Conservation (phyloP, 768 basidiomycete species). For the Hypholoma fasciculare region DNA sequence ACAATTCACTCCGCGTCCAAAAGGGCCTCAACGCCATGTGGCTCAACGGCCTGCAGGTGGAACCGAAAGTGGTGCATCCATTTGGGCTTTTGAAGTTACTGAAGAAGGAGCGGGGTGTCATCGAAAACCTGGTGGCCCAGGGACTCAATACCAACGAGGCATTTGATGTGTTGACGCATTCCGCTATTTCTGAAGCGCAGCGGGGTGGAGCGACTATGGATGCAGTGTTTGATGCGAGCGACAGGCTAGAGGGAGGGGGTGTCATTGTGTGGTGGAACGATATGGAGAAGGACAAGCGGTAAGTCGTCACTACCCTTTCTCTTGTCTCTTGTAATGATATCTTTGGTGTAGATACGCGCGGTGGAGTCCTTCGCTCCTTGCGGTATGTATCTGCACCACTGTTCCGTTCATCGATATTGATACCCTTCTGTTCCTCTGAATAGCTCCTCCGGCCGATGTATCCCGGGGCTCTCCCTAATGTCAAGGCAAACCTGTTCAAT, state of each 20-base stretch:
- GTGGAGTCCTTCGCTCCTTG: constrained; percentile 51
- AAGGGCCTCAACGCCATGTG: constrained; percentile 63
- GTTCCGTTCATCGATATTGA: not conserved
- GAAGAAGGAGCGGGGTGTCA: constrained; percentile 66
- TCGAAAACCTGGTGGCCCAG: constrained; percentile 57
- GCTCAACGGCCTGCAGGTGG: constrained; percentile 75
- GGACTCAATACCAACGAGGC: constrained; percentile 68
- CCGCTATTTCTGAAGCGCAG: constrained; percentile 51
- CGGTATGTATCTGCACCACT: constrained; percentile 34
- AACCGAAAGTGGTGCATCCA: constrained; percentile 65
- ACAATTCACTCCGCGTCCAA: constrained; percentile 55
- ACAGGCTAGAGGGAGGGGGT: constrained; percentile 74
- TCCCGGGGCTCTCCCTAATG: constrained; percentile 75
- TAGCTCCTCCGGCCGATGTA: constrained; percentile 78
- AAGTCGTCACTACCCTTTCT: constrained; percentile 22
- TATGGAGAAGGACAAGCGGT: constrained; percentile 79
- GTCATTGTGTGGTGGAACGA: constrained; percentile 91
- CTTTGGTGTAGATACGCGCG: constrained; percentile 42
- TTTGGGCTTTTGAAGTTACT: constrained; percentile 73
- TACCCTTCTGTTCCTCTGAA: not conserved
- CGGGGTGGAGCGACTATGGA: constrained; percentile 52
- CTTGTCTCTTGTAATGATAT: not conserved
- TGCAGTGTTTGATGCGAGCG: constrained; percentile 90
- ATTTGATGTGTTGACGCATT: constrained; percentile 71
- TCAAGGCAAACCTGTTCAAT: constrained; percentile 83